Conservation (phyloP, 345 rosid species). For the Pistacia atlantica region DNA sequence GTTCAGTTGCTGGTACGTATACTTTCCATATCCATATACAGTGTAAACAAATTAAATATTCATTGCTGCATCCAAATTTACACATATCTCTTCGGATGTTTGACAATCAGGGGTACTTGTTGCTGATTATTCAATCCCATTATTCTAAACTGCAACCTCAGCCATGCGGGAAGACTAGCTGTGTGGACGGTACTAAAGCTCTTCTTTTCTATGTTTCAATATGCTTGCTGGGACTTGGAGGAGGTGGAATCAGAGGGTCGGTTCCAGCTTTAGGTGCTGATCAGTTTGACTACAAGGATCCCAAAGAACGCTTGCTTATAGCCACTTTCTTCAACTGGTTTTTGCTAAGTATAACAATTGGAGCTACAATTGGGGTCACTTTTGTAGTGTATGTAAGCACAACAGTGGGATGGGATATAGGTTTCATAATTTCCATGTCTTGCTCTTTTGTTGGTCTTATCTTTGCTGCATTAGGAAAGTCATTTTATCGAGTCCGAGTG, state of each 20-base stretch:
- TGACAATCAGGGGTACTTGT: conserved; percentile 24
- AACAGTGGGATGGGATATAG: conserved; percentile 24
- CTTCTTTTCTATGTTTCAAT: conserved; percentile 30
- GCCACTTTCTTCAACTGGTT: conserved; percentile 42
- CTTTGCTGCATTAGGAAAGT: conserved; percentile 25
- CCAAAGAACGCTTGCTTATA: conserved; percentile 21
- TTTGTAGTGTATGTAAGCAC: conserved; percentile 32
- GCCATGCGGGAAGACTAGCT: conserved; percentile 25
- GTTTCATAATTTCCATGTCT: conserved; percentile 24
- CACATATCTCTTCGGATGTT: not conserved
- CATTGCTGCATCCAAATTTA: not conserved
- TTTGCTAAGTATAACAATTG: conserved; percentile 30
- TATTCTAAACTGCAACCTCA: conserved; percentile 25
- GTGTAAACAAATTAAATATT: no score
- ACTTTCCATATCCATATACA: not conserved
- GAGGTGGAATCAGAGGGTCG: conserved; percentile 34
- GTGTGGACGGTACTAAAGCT: conserved; percentile 29
- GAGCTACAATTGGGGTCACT: conserved; percentile 32
- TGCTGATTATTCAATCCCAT: conserved; percentile 36
- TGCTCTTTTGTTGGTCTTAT: conserved; percentile 29
- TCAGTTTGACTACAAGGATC: conserved; percentile 27
- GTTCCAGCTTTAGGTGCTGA: conserved; percentile 36
- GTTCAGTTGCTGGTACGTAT: conserved; percentile 26
- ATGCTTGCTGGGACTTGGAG: conserved; percentile 30
- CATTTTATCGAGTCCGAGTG: conserved; percentile 28